Evolutionary conservation across 352 stramenopile genomes (phyloP).

Genomic region (Phytophthora vignae): DNA sequence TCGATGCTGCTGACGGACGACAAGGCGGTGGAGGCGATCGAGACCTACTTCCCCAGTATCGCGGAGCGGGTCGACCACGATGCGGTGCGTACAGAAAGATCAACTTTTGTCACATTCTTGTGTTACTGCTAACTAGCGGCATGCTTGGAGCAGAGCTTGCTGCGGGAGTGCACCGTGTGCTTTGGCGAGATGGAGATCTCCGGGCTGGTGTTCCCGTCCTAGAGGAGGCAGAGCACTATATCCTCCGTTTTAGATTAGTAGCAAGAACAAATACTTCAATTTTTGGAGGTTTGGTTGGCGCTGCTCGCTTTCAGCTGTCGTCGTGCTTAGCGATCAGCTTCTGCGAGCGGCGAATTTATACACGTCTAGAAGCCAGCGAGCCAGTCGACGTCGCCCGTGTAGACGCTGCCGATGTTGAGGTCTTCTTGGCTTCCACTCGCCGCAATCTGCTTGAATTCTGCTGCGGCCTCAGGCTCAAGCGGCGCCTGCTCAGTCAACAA

Average conservation of each 20-base stretch:
- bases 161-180: conserved; percentile 56
- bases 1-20: conserved; percentile 30
- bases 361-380: conserved; percentile 72
- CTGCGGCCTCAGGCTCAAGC: conserved; percentile 69
- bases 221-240: conserved; percentile 3
- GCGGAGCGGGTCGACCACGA: not conserved
- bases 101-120: too few relatives aligned
- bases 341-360: conserved; percentile 31
- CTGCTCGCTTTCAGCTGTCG: conserved; percentile 8
- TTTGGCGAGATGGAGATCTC: conserved; percentile 58
- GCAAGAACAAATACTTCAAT: conserved; percentile 45
- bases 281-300: conserved; percentile 15
- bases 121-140: too few relatives aligned
- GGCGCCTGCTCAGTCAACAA: too few relatives aligned
- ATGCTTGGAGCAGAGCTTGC: conserved; percentile 26
- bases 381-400: conserved; percentile 79
- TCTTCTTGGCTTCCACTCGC: conserved; percentile 52
- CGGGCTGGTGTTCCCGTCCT: conserved; percentile 27
- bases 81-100: not conserved
- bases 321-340: not conserved
- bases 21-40: not conserved
- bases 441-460: conserved; percentile 81
- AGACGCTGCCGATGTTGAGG: conserved; percentile 79
- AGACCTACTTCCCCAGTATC: not conserved
- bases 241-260: too few relatives aligned